These are phyloP conservation scores for Trichosanthes truncata DNA, from an alignment of 306 rosid species.

Conservation along the genomic window DNA sequence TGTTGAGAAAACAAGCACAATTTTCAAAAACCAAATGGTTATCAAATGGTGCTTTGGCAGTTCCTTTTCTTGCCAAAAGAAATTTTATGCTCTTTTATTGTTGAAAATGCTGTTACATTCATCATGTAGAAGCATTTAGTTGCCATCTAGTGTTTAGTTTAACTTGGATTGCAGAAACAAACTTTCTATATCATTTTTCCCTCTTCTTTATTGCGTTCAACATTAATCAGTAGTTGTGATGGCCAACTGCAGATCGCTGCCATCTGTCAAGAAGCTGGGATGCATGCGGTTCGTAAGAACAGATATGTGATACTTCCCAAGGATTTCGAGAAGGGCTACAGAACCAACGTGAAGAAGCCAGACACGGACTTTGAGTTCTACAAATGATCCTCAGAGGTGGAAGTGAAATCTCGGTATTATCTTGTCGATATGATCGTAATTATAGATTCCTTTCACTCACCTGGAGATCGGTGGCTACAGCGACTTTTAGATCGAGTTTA, in stretches of 20 bases:
- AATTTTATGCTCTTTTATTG: not conserved
- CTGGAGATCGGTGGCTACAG: not conserved
- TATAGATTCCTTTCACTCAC: not conserved
- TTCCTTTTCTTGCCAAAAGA: not conserved
- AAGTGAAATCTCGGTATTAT: not conserved
- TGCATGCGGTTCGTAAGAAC: conserved; percentile 98
- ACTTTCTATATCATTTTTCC: not conserved
- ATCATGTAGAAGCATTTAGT: not conserved
- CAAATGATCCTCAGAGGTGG: conserved; percentile 45
- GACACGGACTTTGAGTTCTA: conserved; percentile 97
- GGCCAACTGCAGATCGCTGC: conserved; percentile 62
- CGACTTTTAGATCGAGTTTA: not conserved
- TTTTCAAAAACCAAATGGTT: no score
- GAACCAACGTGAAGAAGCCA: conserved; percentile 96
- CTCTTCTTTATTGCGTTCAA: not conserved
- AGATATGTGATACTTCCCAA: conserved; percentile 90
- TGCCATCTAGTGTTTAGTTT: not conserved
- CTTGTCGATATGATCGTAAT: conserved; percentile 1
- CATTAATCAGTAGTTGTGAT: not conserved
- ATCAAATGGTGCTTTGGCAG: no score
- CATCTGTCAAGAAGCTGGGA: conserved; percentile 98
- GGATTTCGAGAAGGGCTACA: conserved; percentile 97
- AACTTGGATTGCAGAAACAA: not conserved
- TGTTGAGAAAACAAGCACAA: no score
- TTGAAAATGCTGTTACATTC: not conserved